phyloP scores from a whole-genome alignment of 495 filamentous ascomycete genomes.

The Friedmanniomyces simplex region DNA sequence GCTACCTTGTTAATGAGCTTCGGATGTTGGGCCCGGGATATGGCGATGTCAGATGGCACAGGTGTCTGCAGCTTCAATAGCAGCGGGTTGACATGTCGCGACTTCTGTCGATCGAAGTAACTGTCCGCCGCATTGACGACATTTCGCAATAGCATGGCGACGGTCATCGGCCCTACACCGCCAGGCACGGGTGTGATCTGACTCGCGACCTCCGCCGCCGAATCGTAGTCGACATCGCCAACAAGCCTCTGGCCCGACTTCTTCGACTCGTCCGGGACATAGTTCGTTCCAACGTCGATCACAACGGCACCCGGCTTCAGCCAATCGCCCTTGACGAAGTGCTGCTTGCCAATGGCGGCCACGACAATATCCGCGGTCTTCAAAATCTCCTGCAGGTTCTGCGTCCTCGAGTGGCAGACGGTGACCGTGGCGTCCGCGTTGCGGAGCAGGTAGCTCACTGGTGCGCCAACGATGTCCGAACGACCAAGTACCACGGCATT shows the following conservation, averaged over 20 bases:
- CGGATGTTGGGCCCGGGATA: conserved; percentile 79
- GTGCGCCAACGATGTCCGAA: conserved; percentile 94
- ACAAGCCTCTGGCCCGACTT: conserved; percentile 92
- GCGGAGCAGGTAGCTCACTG: conserved; percentile 87
- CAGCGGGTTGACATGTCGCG: conserved; percentile 64
- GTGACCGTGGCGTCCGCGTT: conserved; percentile 96
- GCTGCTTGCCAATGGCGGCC: conserved; percentile 78
- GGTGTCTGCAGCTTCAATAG: conserved; percentile 63
- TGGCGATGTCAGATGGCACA: conserved; percentile 87
- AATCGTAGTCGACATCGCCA: conserved; percentile 88
- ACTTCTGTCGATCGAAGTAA: conserved; percentile 72
- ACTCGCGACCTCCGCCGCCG: conserved; percentile 78
- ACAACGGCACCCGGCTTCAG: conserved; percentile 87
- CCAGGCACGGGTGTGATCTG: conserved; percentile 94
- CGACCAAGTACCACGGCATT: conserved; percentile 89
- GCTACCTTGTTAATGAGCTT: conserved; percentile 80
- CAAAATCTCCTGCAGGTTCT: conserved; percentile 57
- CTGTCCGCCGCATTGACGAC: conserved; percentile 72
- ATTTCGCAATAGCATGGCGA: conserved; percentile 93
- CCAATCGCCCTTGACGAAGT: conserved; percentile 89
- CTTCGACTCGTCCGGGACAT: conserved; percentile 81
- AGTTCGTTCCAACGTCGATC: conserved; percentile 97
- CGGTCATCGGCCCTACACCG: conserved; percentile 96
- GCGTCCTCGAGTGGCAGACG: conserved; percentile 82
- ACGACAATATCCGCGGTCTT: conserved; percentile 84